phyloP scores from a whole-genome alignment of 352 stramenopile genomes.

The Globisporangium rhizosaccharum region DNA sequence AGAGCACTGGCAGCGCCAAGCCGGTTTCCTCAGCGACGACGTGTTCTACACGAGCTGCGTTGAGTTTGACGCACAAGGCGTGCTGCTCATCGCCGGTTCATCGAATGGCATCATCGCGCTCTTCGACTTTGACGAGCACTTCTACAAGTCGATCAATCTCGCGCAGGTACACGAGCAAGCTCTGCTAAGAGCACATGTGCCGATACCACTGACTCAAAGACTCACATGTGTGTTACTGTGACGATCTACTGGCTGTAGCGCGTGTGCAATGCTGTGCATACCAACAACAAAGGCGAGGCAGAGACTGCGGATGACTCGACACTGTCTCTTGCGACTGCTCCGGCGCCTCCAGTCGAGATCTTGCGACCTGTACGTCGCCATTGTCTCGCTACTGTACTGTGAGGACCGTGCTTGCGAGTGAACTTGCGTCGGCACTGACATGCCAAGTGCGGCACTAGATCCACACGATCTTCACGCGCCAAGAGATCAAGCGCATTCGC shows the following conservation, averaged over 20 bases:
- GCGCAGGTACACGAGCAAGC: conserved; percentile 20
- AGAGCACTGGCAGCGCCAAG: conserved; percentile 38
- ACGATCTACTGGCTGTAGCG: not conserved
- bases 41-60: conserved; percentile 60
- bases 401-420: not conserved
- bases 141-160: conserved; percentile 52
- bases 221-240: not conserved
- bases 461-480: conserved; percentile 64
- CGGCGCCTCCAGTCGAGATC: conserved; percentile 6
- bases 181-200: not conserved
- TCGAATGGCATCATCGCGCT: conserved; percentile 68
- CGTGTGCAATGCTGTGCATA: not conserved
- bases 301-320: not conserved
- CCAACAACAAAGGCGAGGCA: not conserved
- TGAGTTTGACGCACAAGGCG: conserved; percentile 63
- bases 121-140: conserved; percentile 80
- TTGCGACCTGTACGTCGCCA: conserved; percentile 31
- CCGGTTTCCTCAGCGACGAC: conserved; percentile 16
- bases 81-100: conserved; percentile 52
- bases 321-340: not conserved
- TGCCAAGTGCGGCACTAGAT: conserved; percentile 26
- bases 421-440: not conserved
- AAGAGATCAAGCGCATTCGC: conserved; percentile 65
- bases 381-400: not conserved
- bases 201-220: not conserved